A percentile compares a stretch with the other conserved stretches of the same genome.
These are phyloP conservation scores for Alternaria triticimaculans DNA, from an alignment of 2,329 filamentous ascomycete genomes.

Conservation along the genomic window DNA sequence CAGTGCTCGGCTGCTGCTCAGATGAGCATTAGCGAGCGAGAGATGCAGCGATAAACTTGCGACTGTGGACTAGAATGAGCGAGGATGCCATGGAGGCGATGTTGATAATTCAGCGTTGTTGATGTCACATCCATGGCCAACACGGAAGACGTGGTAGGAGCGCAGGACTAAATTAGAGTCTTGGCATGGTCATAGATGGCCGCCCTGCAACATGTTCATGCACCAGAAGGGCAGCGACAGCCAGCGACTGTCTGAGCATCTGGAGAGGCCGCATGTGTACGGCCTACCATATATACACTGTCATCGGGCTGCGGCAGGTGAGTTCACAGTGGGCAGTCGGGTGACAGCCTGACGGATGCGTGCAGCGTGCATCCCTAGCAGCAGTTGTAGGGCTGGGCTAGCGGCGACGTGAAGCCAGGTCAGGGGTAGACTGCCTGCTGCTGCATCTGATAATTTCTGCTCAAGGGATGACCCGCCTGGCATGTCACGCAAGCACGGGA, in stretches of 20 bases:
- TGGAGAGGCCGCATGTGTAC: background rate
- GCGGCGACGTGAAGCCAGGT: background rate
- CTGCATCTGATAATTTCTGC: conserved; percentile 8
- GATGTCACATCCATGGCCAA: conserved; percentile 3
- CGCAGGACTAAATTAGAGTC: background rate
- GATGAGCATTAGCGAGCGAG: background rate
- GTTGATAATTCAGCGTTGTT: conserved; percentile 10
- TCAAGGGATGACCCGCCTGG: background rate
- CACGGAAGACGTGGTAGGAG: conserved; percentile 1
- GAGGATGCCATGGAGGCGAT: conserved; percentile 17
- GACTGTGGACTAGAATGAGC: conserved; percentile 2
- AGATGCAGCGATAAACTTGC: background rate
- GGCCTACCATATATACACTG: background rate
- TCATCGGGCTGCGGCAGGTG: background rate
- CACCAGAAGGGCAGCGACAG: background rate
- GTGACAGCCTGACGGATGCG: background rate
- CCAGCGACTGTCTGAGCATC: background rate
- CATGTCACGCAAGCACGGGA: conserved; percentile 6
- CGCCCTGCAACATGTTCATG: background rate
- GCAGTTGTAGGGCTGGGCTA: background rate
- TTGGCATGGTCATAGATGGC: conserved; percentile 3
- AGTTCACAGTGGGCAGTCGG: background rate
- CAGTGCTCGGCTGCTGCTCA: conserved; percentile 9
- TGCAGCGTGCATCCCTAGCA: background rate
- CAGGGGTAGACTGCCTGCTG: background rate